A percentile compares a stretch with the other conserved stretches of the same genome.
These are phyloP conservation scores for Knoxdaviesia capensis DNA, from an alignment of 2,329 filamentous ascomycete species.

Conservation along the genomic window DNA sequence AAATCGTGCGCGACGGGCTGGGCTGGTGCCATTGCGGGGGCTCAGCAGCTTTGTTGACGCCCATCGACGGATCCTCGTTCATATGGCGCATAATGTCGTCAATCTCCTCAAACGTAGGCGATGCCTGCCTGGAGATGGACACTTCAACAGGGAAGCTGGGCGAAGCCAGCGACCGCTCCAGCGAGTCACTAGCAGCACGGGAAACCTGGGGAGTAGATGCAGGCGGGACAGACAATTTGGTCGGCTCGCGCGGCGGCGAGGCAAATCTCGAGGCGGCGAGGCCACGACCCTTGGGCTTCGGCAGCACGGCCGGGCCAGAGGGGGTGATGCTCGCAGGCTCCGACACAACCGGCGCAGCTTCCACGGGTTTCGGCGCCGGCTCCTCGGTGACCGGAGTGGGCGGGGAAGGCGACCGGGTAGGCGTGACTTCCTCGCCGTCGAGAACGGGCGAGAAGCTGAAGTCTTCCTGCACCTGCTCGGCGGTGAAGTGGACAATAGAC, in stretches of 20 bases:
- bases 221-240: conserved; percentile 21
- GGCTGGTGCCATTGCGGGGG: conserved; percentile 25
- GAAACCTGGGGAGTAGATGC: conserved; percentile 15
- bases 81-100: conserved; percentile 84
- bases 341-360: conserved; percentile 4
- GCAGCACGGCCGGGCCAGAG: background rate
- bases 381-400: background rate
- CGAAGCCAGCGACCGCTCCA: conserved; percentile 3
- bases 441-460: too few species aligned
- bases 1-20: conserved; percentile 18
- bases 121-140: conserved; percentile 9
- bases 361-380: conserved; percentile 3
- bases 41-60: conserved; percentile 41
- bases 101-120: conserved; percentile 57
- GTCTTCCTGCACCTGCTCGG: too few species aligned
- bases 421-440: too few species aligned
- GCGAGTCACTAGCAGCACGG: conserved; percentile 10
- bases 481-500: too few species aligned
- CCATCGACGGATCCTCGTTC: conserved; percentile 54
- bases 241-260: conserved; percentile 20
- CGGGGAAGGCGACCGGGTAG: too few species aligned
- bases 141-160: too few species aligned
- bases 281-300: conserved; percentile 14
- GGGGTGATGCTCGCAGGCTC: background rate
- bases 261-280: conserved; percentile 28